These are phyloP conservation scores for Canariomyces notabilis DNA, from an alignment of 2,329 filamentous ascomycete species.

Conservation along the genomic window DNA sequence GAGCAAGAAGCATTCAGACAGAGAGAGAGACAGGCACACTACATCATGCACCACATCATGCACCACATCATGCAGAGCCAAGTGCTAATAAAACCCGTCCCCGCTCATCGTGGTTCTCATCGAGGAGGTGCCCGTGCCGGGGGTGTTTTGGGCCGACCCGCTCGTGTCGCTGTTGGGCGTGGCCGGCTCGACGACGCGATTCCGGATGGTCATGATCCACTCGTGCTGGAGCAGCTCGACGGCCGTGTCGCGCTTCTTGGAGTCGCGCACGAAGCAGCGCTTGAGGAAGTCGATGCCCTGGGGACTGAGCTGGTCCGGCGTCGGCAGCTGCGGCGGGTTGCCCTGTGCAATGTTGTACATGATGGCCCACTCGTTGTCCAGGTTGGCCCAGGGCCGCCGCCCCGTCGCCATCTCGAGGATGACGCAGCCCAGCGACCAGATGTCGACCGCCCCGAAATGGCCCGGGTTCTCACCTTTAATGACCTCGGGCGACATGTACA, in stretches of 20 bases:
- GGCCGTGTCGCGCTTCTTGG: constrained; percentile 70
- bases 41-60: neutral
- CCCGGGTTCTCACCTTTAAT: constrained; percentile 84
- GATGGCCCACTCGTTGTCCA: constrained; percentile 99
- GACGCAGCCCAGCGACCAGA: constrained; percentile 96
- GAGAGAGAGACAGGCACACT: neutral
- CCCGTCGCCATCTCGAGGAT: constrained; percentile 97
- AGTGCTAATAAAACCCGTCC: constrained; percentile 30
- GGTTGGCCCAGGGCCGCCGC: constrained; percentile 84
- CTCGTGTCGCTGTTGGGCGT: constrained; percentile 58
- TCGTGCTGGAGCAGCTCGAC: constrained; percentile 90
- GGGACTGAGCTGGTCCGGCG: constrained; percentile 75
- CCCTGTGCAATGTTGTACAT: constrained; percentile 99
- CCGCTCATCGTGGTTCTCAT: constrained; percentile 25
- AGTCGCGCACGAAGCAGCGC: constrained; percentile 82
- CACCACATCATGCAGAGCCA: neutral
- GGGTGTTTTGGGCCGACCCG: constrained; percentile 37
- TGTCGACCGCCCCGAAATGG: constrained; percentile 81
- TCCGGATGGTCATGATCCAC: constrained; percentile 70
- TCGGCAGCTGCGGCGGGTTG: constrained; percentile 81
- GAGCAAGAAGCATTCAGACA: neutral
- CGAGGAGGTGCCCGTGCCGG: constrained; percentile 28
- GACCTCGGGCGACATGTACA: constrained; percentile 99
- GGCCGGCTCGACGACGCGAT: constrained; percentile 58
- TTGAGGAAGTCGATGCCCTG: constrained; percentile 83